phyloP scores from a whole-genome alignment of 352 stramenopile genomes.

The Hyaloperonospora brassicae region DNA sequence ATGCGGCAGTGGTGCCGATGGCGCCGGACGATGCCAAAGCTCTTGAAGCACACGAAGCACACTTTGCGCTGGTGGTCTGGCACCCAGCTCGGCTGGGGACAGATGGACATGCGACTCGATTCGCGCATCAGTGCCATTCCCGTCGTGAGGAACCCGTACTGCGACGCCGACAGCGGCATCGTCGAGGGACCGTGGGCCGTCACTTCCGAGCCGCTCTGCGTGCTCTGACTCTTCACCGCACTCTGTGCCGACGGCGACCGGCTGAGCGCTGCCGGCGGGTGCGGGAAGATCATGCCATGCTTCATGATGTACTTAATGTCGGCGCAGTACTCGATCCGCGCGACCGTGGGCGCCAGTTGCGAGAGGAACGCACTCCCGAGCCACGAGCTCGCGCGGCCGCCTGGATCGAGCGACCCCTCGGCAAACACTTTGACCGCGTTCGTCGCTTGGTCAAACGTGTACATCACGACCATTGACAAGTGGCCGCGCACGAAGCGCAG shows the following conservation, averaged over 20 bases:
- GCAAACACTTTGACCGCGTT: conserved; percentile 62
- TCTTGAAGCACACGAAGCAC: conserved; percentile 65
- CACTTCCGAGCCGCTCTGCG: conserved; percentile 22
- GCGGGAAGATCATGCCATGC: conserved; percentile 61
- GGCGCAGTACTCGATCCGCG: conserved; percentile 57
- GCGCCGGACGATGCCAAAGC: conserved; percentile 49
- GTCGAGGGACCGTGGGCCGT: conserved; percentile 20
- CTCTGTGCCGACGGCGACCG: conserved; percentile 26
- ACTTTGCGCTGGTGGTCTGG: conserved; percentile 52
- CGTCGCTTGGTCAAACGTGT: conserved; percentile 41
- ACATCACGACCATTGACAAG: conserved; percentile 57
- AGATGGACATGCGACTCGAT: conserved; percentile 23
- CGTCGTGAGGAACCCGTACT: conserved; percentile 14
- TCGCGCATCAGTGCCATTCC: conserved; percentile 8
- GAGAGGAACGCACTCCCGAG: conserved; percentile 54
- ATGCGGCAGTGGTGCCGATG: conserved; percentile 71
- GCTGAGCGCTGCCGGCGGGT: conserved; percentile 22
- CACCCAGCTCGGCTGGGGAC: conserved; percentile 43
- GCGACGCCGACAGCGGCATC: conserved; percentile 17
- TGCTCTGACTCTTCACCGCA: conserved; percentile 31
- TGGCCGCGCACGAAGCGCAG: conserved; percentile 47
- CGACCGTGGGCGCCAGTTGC: conserved; percentile 48
- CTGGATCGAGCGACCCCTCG: conserved; percentile 48
- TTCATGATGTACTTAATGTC: conserved; percentile 82
- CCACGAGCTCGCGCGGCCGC: conserved; percentile 40